Base-by-base conservation (phyloP, 1,284 basidiomycete species). In the Athelia sp. region DNA sequence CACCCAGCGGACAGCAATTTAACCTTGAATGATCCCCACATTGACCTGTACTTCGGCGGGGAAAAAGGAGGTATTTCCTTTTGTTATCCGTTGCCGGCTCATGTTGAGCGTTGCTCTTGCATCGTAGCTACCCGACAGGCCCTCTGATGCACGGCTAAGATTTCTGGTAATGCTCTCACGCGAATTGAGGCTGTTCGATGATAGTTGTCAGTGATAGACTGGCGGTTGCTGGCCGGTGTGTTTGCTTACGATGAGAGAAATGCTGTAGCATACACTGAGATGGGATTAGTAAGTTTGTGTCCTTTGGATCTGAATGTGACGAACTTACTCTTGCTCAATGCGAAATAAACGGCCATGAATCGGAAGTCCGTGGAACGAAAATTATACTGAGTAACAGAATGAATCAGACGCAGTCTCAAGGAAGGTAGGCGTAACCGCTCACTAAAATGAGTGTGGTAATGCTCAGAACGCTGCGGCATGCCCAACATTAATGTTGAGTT, bases 371-470 rank as follows among this genome's bases (percentile, higher is more conserved):
- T 40, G 6, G 36, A 21, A n/a, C n/a, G 6, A n/a, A 40, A 6
- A 21, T 40, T 6, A 21, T 40, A 40, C 36, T 40, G 36, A 4
- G 19, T 40, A n/a, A 17, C 6, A n/a, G 8, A 40, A 6, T 21
- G 36, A n/a, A n/a, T 40, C 19, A n/a, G 19, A 40, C n/a, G 32
- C 32, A 34, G n/a, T 40, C 9, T 21, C 9, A 40, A 40, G 6
- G 36, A 9, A 21, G 15, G 36, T 6, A 40, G 8, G 6, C 19
- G 36, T 40, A n/a, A n/a, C 26, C 26, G n/a, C 36, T 40, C 36
- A 40, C 36, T 17, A 40, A 21, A 40, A 40, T n/a, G 36, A 40
- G 36, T 21, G 36, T 40, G 36, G 36, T 40, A n/a, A 40, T n/a
- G 36, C 36, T 40, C n/a, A 40, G 19, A 40, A n/a, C 36, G 15